Percentiles rank a stretch among this genome's conserved stretches.
Conservation (phyloP, 129 eudicot genomes). For the Centrapalus pauciflorus region DNA sequence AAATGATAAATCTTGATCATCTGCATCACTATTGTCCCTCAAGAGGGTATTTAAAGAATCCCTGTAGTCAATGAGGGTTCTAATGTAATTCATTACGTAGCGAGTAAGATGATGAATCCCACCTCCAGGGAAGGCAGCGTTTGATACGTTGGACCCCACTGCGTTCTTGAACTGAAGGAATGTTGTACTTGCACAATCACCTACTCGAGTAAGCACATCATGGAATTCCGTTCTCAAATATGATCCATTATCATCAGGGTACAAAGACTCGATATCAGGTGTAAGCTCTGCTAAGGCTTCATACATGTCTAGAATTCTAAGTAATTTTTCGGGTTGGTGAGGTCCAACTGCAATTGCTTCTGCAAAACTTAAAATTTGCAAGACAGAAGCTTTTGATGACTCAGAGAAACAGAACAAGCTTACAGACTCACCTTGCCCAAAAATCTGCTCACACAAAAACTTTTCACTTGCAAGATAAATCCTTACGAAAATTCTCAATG, state of each 20-base stretch:
- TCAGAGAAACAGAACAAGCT: slow-evolving; percentile 54
- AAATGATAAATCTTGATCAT: slow-evolving; percentile 26
- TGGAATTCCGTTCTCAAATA: slow-evolving; percentile 47
- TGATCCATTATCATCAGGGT: slow-evolving; percentile 44
- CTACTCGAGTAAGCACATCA: slow-evolving; percentile 49
- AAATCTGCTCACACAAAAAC: slow-evolving; percentile 60
- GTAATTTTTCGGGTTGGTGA: slow-evolving; percentile 76
- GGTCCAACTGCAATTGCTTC: slow-evolving; percentile 85
- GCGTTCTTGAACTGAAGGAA: slow-evolving; percentile 73
- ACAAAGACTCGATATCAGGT: slow-evolving; percentile 59
- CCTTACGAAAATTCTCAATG: slow-evolving; percentile 61
- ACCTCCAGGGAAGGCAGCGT: slow-evolving; percentile 73
- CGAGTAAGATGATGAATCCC: slow-evolving; percentile 84
- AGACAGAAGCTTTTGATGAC: slow-evolving; percentile 57
- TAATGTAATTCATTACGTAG: slow-evolving; percentile 84
- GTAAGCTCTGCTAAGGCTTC: slow-evolving; percentile 64
- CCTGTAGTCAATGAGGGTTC: slow-evolving; percentile 51
- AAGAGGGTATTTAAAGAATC: slow-evolving; percentile 59
- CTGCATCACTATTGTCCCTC: slow-evolving; percentile 33
- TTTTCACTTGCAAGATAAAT: slow-evolving; percentile 78
- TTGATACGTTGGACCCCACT: slow-evolving; percentile 56
- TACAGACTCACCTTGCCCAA: slow-evolving; percentile 42
- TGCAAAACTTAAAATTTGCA: slow-evolving; percentile 69
- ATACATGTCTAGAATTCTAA: slow-evolving; percentile 77
- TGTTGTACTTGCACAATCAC: slow-evolving; percentile 64